Base-by-base conservation (phyloP, 2,329 filamentous ascomycete genomes). In the Aschersonia sp. region DNA sequence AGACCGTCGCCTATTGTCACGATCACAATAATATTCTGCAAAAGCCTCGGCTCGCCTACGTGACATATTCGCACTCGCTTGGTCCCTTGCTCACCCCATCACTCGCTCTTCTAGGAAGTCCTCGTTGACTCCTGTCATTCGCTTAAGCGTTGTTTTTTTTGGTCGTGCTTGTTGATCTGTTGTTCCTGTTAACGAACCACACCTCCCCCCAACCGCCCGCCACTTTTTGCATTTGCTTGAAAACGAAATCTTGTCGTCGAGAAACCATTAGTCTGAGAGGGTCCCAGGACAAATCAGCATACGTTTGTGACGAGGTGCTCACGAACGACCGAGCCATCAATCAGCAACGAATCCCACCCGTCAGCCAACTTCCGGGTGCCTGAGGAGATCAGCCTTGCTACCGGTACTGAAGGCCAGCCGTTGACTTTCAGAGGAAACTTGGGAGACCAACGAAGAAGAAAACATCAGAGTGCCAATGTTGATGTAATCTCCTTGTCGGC, bases 61-160 rank as follows among this genome's bases (percentile, higher is more conserved):
- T 51, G 41, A 30, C n/a, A 30, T 51, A 51, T 54, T 56, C 57
- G 75, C 72, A 65, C 66, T 75, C 72, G 71, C 72, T 73, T n/a
- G 6, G 7, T 70, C 67, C 62, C 60, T 61, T 62, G 59, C 58
- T 61, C 62, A 63, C 58, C 58, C 57, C 56, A 51, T 56, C 63
- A 62, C 56, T 56, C 55, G 55, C 60, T 61, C 61, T 64, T 42
- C 32, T 75, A 78, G 78, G 78, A 82, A 82, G 77, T 79, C 78
- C 79, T 82, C 78, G 78, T 74, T 69, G 79, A 73, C 78, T 82
- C 79, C 78, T 80, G 78, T 82, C 79, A 80, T 77, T 83, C 79
- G 79, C 79, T 83, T 80, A 69, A 66, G 63, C 4, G 35, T 38
- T 7, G 7, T 3, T 7, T 38, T 38, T 4, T 38, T 12, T 38